These are phyloP conservation scores for Epichloe typhina DNA, from an alignment of 2,329 filamentous ascomycete genomes.

Conservation along the genomic window DNA sequence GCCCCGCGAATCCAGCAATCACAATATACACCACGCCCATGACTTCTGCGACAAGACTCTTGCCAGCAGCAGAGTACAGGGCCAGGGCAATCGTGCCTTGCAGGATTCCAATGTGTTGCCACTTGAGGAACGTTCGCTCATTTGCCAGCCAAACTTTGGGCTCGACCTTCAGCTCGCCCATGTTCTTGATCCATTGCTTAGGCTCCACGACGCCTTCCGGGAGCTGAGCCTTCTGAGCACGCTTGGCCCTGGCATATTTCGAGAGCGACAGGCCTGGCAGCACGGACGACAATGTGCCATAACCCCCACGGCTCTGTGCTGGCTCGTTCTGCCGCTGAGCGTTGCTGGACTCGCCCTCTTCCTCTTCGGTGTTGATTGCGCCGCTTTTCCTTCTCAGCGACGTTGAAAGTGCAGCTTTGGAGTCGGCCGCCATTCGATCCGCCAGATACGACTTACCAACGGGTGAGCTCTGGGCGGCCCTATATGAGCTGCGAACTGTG, in stretches of 20 bases:
- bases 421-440: conserved; percentile 38
- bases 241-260: conserved; percentile 52
- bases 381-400: conserved; percentile 14
- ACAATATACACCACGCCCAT: conserved; percentile 74
- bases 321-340: conserved; percentile 21
- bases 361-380: conserved; percentile 20
- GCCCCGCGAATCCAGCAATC: conserved; percentile 70
- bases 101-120: conserved; percentile 88
- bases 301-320: conserved; percentile 21
- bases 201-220: conserved; percentile 85
- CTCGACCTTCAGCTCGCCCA: conserved; percentile 82
- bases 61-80: conserved; percentile 76
- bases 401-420: conserved; percentile 18
- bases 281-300: conserved; percentile 53
- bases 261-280: conserved; percentile 74
- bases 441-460: conserved; percentile 51
- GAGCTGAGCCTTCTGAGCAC: conserved; percentile 40
- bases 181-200: conserved; percentile 83
- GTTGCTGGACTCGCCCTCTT: conserved; percentile 21
- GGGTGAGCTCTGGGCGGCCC: conserved; percentile 51
- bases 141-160: conserved; percentile 98
- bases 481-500: conserved; percentile 38
- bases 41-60: conserved; percentile 60
- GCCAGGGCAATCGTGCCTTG: conserved; percentile 73
- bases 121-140: conserved; percentile 95